phyloP scores from a whole-genome alignment of 2,329 filamentous ascomycete genomes.

The Didymella keratinophila region DNA sequence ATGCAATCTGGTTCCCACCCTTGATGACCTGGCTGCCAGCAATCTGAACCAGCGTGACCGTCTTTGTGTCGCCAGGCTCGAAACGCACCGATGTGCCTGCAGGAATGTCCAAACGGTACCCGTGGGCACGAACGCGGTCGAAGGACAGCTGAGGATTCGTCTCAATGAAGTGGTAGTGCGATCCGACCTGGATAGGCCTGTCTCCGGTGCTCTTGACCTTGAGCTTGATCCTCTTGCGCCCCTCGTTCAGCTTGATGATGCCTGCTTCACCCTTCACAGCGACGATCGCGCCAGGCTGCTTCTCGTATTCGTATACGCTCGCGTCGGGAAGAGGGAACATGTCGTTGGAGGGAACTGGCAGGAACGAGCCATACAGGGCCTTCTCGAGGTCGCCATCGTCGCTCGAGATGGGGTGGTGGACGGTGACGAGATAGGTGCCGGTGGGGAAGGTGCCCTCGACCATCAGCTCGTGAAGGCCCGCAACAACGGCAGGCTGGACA shows the following conservation, averaged over 20 bases:
- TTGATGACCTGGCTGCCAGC: constrained; percentile 79
- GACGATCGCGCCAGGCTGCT: constrained; percentile 81
- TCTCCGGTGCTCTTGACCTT: constrained; percentile 87
- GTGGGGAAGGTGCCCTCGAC: constrained; percentile 92
- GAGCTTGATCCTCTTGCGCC: constrained; percentile 74
- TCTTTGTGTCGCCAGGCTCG: constrained; percentile 91
- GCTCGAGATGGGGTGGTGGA: constrained; percentile 85
- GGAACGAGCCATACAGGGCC: constrained; percentile 89
- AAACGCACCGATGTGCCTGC: constrained; percentile 93
- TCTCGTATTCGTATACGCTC: constrained; percentile 70
- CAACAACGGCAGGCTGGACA: constrained; percentile 82
- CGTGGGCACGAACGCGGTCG: constrained; percentile 82
- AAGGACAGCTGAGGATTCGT: constrained; percentile 91
- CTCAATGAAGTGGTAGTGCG: constrained; percentile 96
- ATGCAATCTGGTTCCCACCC: constrained; percentile 83
- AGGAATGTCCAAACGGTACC: constrained; percentile 86
- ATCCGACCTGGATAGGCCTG: constrained; percentile 87
- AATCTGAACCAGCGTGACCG: constrained; percentile 88
- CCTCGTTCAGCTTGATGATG: constrained; percentile 74
- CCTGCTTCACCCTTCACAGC: constrained; percentile 70
- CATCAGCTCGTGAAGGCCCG: constrained; percentile 83
- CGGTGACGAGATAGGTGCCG: constrained; percentile 92
- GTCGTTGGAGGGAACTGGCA: constrained; percentile 76
- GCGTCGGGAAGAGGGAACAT: constrained; percentile 72
- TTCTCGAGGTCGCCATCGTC: constrained; percentile 87